Evolutionary conservation across 1,284 basidiomycete genomes (phyloP), one percentile per base, ranked within the genome.

Genomic region (Neotropicomus parvogracilis): DNA sequence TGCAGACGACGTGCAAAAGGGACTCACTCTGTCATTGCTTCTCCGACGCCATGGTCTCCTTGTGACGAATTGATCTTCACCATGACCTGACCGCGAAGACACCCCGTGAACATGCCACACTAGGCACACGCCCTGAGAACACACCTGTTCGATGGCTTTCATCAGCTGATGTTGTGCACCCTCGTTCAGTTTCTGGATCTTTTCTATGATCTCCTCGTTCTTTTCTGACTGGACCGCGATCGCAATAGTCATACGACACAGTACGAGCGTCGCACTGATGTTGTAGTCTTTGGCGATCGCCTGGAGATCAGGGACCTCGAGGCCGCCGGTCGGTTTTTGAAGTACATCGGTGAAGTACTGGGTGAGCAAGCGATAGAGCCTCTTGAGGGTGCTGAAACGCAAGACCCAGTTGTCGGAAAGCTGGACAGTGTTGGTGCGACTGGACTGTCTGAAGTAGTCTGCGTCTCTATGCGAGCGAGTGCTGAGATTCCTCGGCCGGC

Each of bases 141-240:
- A 40, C 53, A 85, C 88, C 75, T 88, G 83, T 67, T 92, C 90
- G 52, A 92, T 92, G 46, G 88, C 83, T 67, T 79, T 85, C 91
- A 94, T 90, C 49, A 92, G 70, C 61, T 81, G 73, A 67, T 89
- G 85, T 68, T 95, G 92, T 59, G 92, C 85, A 21, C 72, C 75
- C 65, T 92, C 83, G 47, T 79, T 81, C 54, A 95, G 69, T 4
- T 76, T 75, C 63, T 94, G 91, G 40, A 95, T 94, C 63, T 82
- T 87, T 58, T 82, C 83, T 51, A 94, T 91, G 55, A 91, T 88
- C 46, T 83, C 79, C 66, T 85, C 80, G 59, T 91, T 92, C 67
- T 80, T 79, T 65, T 90, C 85, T 64, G 89, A 91, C 63, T 97
- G 90, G 2, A 97, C 94, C 0, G 93, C 90, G 56, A 97, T 92